A percentile compares a stretch with the other conserved stretches of the same genome.
Conservation (phyloP, 2,329 filamentous ascomycete species). For the Penicillium sp. region DNA sequence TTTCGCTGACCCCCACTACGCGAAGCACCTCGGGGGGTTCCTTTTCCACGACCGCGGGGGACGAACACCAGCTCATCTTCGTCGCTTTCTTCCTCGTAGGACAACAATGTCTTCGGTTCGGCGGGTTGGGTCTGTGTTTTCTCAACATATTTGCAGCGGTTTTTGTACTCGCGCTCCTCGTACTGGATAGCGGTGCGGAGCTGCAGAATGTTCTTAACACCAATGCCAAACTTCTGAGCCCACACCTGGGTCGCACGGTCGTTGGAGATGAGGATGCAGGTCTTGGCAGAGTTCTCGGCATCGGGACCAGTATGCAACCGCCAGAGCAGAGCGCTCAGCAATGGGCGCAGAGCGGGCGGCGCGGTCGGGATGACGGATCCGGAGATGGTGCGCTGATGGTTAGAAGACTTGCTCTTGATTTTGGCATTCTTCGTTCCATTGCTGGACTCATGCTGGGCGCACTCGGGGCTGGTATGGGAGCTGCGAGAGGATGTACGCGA, state of each 20-base stretch:
- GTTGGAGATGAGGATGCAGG: constrained; percentile 46
- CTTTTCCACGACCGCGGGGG: constrained; percentile 42
- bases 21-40: constrained; percentile 28
- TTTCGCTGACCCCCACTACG: constrained; percentile 32
- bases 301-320: constrained; percentile 40
- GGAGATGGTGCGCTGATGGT: constrained; percentile 34
- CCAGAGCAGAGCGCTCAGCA: constrained; percentile 48
- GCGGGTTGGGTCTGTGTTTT: constrained; percentile 36
- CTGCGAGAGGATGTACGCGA: constrained; percentile 47
- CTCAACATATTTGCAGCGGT: constrained; percentile 46
- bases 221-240: constrained; percentile 49
- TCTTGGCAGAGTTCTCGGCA: constrained; percentile 34
- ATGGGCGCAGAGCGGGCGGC: constrained; percentile 40
- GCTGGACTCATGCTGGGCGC: constrained; percentile 29
- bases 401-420: constrained; percentile 17
- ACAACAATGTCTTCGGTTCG: constrained; percentile 45
- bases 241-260: constrained; percentile 44
- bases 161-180: constrained; percentile 47
- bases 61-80: constrained; percentile 50
- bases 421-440: constrained; percentile 25
- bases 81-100: constrained; percentile 50
- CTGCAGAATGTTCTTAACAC: constrained; percentile 49
- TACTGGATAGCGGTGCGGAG: constrained; percentile 48
- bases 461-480: constrained; percentile 47
- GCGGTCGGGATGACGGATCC: constrained; percentile 39